Evolutionary conservation across 176 grass and related monocot species (phyloP).

Genomic region (Rhynchospora breviuscula): DNA sequence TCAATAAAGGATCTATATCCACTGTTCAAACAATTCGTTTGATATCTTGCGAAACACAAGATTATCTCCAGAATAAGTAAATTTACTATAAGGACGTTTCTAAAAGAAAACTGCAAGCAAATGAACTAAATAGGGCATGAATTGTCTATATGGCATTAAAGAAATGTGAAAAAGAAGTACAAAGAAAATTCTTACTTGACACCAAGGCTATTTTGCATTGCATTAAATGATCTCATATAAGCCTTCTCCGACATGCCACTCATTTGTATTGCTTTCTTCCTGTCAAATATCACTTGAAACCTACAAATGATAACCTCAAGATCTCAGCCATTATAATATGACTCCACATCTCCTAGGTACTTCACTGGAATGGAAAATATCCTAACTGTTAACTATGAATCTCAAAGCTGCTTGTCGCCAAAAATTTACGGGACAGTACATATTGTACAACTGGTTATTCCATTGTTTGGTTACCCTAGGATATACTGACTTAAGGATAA

Average conservation of each 20-base stretch:
- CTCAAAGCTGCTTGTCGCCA: neutral
- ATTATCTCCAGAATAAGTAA: neutral
- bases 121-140: neutral
- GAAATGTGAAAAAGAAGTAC: neutral
- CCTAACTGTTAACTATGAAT: neutral
- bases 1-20: neutral
- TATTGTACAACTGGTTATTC: neutral
- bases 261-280: constrained; percentile 62
- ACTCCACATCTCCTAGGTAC: neutral
- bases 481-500: neutral
- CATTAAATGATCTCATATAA: constrained; percentile 85
- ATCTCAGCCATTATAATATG: neutral
- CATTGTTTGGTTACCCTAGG: neutral
- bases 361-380: neutral
- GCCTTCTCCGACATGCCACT: constrained; percentile 97
- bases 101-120: neutral
- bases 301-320: constrained; percentile 26
- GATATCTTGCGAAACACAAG: neutral
- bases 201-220: constrained; percentile 80
- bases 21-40: neutral
- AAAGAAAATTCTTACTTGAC: constrained; percentile 50
- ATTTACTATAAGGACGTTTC: neutral
- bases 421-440: neutral
- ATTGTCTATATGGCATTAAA: neutral
- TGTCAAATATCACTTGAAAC: constrained; percentile 74